phyloP scores from a whole-genome alignment of 2,329 filamentous ascomycete genomes.

The Fusarium sp. region DNA sequence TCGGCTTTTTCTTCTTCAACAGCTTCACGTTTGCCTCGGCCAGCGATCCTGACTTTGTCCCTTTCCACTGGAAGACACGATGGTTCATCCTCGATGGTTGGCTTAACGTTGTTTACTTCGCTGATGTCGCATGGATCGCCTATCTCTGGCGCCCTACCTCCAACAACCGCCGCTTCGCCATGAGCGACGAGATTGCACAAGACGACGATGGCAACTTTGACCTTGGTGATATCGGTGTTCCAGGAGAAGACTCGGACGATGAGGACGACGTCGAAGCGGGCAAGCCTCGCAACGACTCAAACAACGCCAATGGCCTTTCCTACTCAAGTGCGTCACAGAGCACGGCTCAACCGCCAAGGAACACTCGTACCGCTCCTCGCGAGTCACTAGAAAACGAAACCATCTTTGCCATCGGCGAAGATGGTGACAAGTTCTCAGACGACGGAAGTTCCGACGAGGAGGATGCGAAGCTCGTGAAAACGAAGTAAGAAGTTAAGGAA shows the following conservation, averaged over 20 bases:
- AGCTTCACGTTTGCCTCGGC: slow-evolving; percentile 92
- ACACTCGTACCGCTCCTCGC: slow-evolving; percentile 55
- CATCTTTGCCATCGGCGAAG: slow-evolving; percentile 93
- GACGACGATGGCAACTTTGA: slow-evolving; percentile 97
- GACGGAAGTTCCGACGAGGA: slow-evolving; percentile 68
- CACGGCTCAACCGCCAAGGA: slow-evolving; percentile 37
- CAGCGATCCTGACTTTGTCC: slow-evolving; percentile 88
- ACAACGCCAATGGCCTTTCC: slow-evolving; percentile 43
- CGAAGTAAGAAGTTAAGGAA: slow-evolving; percentile 49
- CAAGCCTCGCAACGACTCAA: slow-evolving; percentile 43
- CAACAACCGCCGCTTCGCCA: slow-evolving; percentile 96
- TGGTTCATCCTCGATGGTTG: slow-evolving; percentile 99
- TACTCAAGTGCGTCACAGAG: slow-evolving; percentile 39
- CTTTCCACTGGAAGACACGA: slow-evolving; percentile 94
- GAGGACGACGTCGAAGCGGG: slow-evolving; percentile 68
- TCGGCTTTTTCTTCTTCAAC: slow-evolving; percentile 98
- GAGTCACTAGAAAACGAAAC: slow-evolving; percentile 85
- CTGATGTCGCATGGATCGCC: slow-evolving; percentile 90
- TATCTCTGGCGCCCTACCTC: slow-evolving; percentile 97
- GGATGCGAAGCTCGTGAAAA: slow-evolving; percentile 66
- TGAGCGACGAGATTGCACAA: slow-evolving; percentile 99
- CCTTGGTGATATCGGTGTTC: slow-evolving; percentile 88
- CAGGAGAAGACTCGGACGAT: slow-evolving; percentile 67
- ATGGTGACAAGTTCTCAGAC: slow-evolving; percentile 83
- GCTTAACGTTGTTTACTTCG: slow-evolving; percentile 96